Base-by-base conservation (phyloP, 2,329 filamentous ascomycete genomes). In the Aureobasidium melanogenum region DNA sequence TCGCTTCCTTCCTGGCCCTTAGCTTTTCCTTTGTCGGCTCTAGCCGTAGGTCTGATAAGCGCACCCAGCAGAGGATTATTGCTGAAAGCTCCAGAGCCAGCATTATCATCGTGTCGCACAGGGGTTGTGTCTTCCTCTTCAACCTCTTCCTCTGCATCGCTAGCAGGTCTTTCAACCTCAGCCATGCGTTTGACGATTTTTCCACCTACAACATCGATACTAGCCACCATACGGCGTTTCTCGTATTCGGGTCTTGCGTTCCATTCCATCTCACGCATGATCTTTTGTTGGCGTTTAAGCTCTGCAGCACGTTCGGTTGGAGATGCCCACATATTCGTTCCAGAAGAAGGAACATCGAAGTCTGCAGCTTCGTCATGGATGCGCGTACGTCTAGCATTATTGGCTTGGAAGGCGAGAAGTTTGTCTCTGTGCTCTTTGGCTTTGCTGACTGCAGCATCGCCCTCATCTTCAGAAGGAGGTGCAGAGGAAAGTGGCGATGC, bases 351-450 rank as follows among this genome's bases (percentile, higher is more conserved):
- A 0, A 84, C 84, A 66, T 89, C 86, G 65, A 84, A 88, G 69
- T 89, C 87, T 1, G 86, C 84, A 0, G 91, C 91, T 75, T 96
- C 91, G 68, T 97, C 92, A 39, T 91, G 84, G 17, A 97, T 88
- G 17, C 86, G 89, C 1, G 92, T 97, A 46, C 92, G 81, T 63
- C 84, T 83, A 0, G 91, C 90, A 66, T 96, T 96, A 68, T 96
- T 87, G 0, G 89, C 86, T 72, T 97, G 92, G 71, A 91, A 96
- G 1, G 80, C 81, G 12, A 96, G 81, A 0, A 97, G 80, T 68
- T 83, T 89, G 71, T 96, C 91, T 17, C 91, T 81, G 68, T 96
- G 91, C 65, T 87, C 85, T 61, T 86, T 84, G 0, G 91, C 91
- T 65, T 84, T 86, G 24, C 81, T 80, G 46, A 88, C 81, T 10